phyloP scores from a whole-genome alignment of 495 filamentous ascomycete species.

The Pyrenula aspistea region DNA sequence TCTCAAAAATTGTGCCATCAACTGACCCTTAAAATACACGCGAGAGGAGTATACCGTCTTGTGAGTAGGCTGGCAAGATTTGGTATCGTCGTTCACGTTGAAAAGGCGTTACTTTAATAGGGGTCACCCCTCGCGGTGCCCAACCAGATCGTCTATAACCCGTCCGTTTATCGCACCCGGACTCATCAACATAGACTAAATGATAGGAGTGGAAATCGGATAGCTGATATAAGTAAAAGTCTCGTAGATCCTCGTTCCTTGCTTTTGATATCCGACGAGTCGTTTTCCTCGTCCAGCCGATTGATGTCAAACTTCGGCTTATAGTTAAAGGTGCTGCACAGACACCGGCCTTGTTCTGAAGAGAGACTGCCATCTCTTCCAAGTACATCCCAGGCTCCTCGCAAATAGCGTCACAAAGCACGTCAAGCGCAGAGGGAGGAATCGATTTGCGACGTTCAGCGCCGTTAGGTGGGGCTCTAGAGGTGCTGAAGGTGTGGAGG shows the following conservation, averaged over 20 bases:
- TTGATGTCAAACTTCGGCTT: conserved; percentile 8
- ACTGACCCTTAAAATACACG: conserved; percentile 25
- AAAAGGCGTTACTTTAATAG: conserved; percentile 19
- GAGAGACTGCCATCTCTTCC: conserved; percentile 12
- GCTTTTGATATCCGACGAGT: conserved; percentile 18
- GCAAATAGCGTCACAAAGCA: conserved; percentile 13
- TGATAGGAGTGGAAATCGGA: conserved; percentile 19
- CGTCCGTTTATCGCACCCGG: conserved; percentile 17
- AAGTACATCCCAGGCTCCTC: conserved; percentile 13
- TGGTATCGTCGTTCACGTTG: conserved; percentile 19
- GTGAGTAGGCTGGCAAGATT: conserved; percentile 27
- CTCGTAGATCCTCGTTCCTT: conserved; percentile 20
- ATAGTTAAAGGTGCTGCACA: conserved; percentile 3
- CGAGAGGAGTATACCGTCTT: conserved; percentile 23
- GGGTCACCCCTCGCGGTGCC: conserved; percentile 19
- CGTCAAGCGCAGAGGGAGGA: neutral
- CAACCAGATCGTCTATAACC: conserved; percentile 18
- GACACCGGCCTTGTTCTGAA: conserved; percentile 10
- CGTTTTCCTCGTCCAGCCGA: conserved; percentile 18
- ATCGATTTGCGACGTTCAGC: neutral
- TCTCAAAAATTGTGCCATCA: conserved; percentile 24
- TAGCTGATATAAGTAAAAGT: conserved; percentile 19
- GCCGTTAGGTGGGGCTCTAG: neutral
- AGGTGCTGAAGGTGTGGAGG: neutral
- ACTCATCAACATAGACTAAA: conserved; percentile 23